phyloP scores from a whole-genome alignment of 2,329 filamentous ascomycete species.

The Aspergillus carbonarius region DNA sequence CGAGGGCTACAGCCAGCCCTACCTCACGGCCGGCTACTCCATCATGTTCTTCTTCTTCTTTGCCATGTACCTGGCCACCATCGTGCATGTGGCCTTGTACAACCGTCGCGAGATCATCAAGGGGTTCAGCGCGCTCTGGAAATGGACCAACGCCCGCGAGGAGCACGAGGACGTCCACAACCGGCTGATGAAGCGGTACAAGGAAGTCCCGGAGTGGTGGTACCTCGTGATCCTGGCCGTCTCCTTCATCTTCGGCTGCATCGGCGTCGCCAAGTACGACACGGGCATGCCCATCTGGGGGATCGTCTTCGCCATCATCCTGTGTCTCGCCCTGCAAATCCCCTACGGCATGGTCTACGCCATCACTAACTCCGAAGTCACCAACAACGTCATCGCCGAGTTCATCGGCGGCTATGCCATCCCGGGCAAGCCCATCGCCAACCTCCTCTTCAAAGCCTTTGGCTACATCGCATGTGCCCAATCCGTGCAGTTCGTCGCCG shows the following conservation, averaged over 20 bases:
- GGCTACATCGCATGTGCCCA: slow-evolving; percentile 10
- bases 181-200: slow-evolving; percentile 3
- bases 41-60: slow-evolving; percentile 8
- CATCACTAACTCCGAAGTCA: slow-evolving; percentile 7
- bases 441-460: slow-evolving; percentile 7
- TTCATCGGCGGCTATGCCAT: slow-evolving; percentile 9
- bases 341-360: slow-evolving; percentile 11
- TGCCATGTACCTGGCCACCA: slow-evolving; percentile 2
- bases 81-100: slow-evolving; percentile 1
- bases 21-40: neutral
- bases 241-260: neutral
- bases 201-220: slow-evolving; percentile 9
- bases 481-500: slow-evolving; percentile 6
- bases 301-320: slow-evolving; percentile 7
- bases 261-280: neutral
- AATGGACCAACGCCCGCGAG: neutral
- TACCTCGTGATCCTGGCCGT: neutral
- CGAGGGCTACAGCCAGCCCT: slow-evolving; percentile 2
- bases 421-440: slow-evolving; percentile 4
- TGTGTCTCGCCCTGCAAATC: slow-evolving; percentile 2
- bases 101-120: slow-evolving; percentile 1
- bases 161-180: slow-evolving; percentile 8
- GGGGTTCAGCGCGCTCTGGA: neutral
- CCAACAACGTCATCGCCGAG: slow-evolving; percentile 9
- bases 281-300: slow-evolving; percentile 7